Conservation (phyloP, 2,329 filamentous ascomycete genomes). For the Rhytidhysteron rufulum region DNA sequence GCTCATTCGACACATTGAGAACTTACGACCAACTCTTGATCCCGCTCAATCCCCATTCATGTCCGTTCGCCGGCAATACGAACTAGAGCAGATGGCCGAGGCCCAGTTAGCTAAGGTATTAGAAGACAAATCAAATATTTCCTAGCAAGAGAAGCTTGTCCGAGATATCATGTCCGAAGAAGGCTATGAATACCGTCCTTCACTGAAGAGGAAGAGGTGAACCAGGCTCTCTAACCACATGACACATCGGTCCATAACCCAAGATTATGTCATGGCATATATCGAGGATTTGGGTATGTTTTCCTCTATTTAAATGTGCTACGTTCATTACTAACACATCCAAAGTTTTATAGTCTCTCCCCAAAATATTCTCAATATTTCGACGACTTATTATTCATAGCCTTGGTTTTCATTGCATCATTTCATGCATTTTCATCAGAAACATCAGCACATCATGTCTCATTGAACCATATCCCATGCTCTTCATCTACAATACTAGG, state of each 20-base stretch:
- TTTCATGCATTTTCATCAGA: neutral
- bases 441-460: neutral
- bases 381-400: neutral
- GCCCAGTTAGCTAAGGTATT: neutral
- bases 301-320: neutral
- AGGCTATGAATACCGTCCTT: neutral
- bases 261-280: no score
- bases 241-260: no score
- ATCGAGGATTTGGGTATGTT: neutral
- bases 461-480: neutral
- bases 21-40: neutral
- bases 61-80: neutral
- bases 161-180: neutral
- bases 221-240: no score
- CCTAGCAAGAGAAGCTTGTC: neutral
- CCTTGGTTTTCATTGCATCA: neutral
- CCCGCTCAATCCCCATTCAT: neutral
- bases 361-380: neutral
- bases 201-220: no score
- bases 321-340: neutral
- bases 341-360: neutral
- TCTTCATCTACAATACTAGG: no score
- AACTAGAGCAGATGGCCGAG: neutral
- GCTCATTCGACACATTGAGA: neutral
- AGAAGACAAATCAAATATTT: neutral